Evolutionary conservation across 495 filamentous ascomycete species (phyloP).

Genomic region (Aeminium ludgeri): DNA sequence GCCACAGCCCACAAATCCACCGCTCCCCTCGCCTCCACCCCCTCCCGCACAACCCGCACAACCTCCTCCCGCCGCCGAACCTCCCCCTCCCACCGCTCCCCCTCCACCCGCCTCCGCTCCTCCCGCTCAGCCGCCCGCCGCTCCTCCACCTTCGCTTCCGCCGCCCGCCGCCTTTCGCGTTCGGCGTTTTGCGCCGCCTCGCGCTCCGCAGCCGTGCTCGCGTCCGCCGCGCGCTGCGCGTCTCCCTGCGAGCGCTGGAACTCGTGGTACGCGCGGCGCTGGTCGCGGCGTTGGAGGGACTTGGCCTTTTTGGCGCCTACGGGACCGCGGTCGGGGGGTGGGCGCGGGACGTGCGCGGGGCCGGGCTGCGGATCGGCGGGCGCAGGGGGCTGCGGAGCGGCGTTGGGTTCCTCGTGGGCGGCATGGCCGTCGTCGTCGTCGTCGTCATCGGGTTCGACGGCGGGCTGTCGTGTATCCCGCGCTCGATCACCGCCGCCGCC

Average conservation of each 20-base stretch:
- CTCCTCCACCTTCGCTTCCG: slow-evolving; percentile 26
- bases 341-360: not conserved
- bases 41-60: slow-evolving; percentile 19
- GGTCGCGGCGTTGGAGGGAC: slow-evolving; percentile 31
- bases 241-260: slow-evolving; percentile 29
- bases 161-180: slow-evolving; percentile 23
- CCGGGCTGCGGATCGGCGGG: slow-evolving; percentile 2
- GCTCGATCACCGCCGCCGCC: too few relatives aligned
- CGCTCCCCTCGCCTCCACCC: slow-evolving; percentile 17
- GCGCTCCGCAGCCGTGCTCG: slow-evolving; percentile 22
- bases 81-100: slow-evolving; percentile 19
- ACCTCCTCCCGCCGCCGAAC: slow-evolving; percentile 20
- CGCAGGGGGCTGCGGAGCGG: not conserved
- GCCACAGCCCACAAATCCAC: slow-evolving; percentile 20
- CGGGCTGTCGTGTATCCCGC: too few relatives aligned
- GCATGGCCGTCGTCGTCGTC: slow-evolving; percentile 1
- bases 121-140: slow-evolving; percentile 21
- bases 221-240: slow-evolving; percentile 21
- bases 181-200: slow-evolving; percentile 26
- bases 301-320: slow-evolving; percentile 34
- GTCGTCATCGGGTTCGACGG: not conserved
- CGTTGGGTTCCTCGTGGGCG: not conserved
- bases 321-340: slow-evolving; percentile 16
- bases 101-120: slow-evolving; percentile 18
- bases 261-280: slow-evolving; percentile 33